These are phyloP conservation scores for Zasmidium angulare DNA, from an alignment of 2,329 filamentous ascomycete genomes.

Conservation along the genomic window DNA sequence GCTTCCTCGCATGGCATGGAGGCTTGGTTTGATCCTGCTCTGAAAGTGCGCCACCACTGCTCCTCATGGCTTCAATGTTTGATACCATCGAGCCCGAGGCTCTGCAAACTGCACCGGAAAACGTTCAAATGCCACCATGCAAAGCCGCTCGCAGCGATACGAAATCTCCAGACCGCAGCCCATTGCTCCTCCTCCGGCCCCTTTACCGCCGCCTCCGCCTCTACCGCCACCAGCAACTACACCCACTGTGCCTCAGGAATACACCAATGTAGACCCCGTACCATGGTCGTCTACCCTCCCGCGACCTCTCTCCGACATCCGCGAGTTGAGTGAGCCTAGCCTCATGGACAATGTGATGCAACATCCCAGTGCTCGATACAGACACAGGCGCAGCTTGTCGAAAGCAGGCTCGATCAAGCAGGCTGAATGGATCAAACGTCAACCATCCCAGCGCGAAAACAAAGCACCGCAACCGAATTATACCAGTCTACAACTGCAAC, in stretches of 20 bases:
- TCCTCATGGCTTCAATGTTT: too few relatives aligned
- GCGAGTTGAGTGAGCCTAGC: slow-evolving; percentile 51
- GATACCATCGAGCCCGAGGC: background rate
- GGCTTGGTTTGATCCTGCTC: too few relatives aligned
- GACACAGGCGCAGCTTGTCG: slow-evolving; percentile 27
- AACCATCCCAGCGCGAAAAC: slow-evolving; percentile 22
- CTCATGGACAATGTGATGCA: slow-evolving; percentile 32
- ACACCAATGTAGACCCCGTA: slow-evolving; percentile 7
- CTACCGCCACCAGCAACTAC: slow-evolving; percentile 2
- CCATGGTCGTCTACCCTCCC: slow-evolving; percentile 33
- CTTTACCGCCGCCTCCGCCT: slow-evolving; percentile 15
- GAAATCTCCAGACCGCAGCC: slow-evolving; percentile 24
- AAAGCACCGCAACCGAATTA: background rate
- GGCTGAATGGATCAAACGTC: slow-evolving; percentile 23
- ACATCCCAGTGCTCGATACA: slow-evolving; percentile 4
- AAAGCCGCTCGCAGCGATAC: slow-evolving; percentile 17
- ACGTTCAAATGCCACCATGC: slow-evolving; percentile 11
- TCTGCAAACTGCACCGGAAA: too few relatives aligned
- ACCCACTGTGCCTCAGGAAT: slow-evolving; percentile 1
- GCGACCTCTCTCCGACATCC: slow-evolving; percentile 51
- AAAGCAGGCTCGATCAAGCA: slow-evolving; percentile 30
- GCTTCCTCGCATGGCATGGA: too few relatives aligned
- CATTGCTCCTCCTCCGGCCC: slow-evolving; percentile 17
- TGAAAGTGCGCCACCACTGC: too few relatives aligned
- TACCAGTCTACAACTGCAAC: slow-evolving; percentile 1